These are phyloP conservation scores for Bromus sterilis DNA, from an alignment of 176 grass and related monocot species.

Conservation along the genomic window DNA sequence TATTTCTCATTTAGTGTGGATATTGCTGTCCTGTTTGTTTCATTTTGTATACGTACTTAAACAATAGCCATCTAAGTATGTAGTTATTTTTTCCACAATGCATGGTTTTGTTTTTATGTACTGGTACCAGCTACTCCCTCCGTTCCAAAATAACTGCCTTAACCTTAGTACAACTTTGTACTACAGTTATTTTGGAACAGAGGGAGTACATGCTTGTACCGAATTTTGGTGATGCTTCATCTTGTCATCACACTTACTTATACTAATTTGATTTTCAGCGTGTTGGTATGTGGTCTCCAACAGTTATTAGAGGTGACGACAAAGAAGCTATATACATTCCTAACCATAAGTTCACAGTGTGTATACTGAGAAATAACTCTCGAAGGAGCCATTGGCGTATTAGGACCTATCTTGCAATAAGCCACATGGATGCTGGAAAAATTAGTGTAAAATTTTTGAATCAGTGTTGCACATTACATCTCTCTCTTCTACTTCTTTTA, in stretches of 20 bases:
- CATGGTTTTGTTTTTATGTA: conserved; percentile 5
- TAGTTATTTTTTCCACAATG: conserved; percentile 1
- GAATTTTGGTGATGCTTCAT: not conserved
- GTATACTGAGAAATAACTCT: conserved; percentile 81
- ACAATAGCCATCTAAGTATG: not conserved
- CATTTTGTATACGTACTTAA: not conserved
- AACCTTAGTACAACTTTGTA: no score
- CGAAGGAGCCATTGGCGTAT: conserved; percentile 96
- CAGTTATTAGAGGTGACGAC: conserved; percentile 94
- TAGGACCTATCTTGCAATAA: conserved; percentile 94
- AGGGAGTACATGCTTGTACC: no score
- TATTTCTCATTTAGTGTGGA: not conserved
- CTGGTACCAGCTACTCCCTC: no score
- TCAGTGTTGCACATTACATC: not conserved
- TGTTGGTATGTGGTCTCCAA: conserved; percentile 97
- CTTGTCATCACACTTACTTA: not conserved
- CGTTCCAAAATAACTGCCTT: no score
- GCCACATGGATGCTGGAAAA: conserved; percentile 96
- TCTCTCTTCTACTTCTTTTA: not conserved
- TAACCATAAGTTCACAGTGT: conserved; percentile 98
- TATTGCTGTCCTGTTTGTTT: conserved; percentile 15
- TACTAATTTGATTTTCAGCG: conserved; percentile 57
- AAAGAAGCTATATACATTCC: conserved; percentile 94
- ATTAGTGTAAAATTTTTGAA: conserved; percentile 55
- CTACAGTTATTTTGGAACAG: no score